Percentiles rank a stretch among this genome's conserved stretches.
Evolutionary conservation across 257 asterid species (phyloP).

Genomic region (Solanum chmielewskii): DNA sequence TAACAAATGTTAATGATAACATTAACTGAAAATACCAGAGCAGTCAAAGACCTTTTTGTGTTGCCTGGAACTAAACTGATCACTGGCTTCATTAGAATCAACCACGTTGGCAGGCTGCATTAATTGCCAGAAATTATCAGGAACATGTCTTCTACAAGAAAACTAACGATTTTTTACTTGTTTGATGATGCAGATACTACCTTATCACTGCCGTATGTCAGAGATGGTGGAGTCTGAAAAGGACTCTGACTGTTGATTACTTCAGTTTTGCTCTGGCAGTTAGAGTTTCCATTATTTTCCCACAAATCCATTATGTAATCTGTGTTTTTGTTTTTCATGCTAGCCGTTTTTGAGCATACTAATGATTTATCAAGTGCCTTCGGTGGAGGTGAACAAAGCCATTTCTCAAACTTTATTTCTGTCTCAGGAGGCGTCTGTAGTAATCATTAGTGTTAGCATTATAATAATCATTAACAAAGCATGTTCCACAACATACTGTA

Average conservation of each 20-base stretch:
- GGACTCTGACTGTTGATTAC: slow-evolving; percentile 55
- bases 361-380: slow-evolving; percentile 42
- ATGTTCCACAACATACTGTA: not conserved
- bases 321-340: slow-evolving; percentile 13
- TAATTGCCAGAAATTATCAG: slow-evolving; percentile 11
- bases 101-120: slow-evolving; percentile 44
- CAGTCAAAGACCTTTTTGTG: slow-evolving; percentile 65
- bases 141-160: not conserved
- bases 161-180: not conserved
- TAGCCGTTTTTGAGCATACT: slow-evolving; percentile 25
- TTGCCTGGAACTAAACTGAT: slow-evolving; percentile 53
- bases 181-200: slow-evolving; percentile 23
- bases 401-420: slow-evolving; percentile 54
- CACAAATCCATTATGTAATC: slow-evolving; percentile 12
- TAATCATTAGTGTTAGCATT: slow-evolving; percentile 9
- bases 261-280: slow-evolving; percentile 24
- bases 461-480: not conserved
- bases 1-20: not conserved
- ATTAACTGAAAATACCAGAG: not conserved
- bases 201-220: slow-evolving; percentile 65
- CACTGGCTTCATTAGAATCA: slow-evolving; percentile 27
- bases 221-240: slow-evolving; percentile 82
- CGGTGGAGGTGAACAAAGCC: slow-evolving; percentile 62
- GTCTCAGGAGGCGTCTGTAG: slow-evolving; percentile 42
- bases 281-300: slow-evolving; percentile 19